These are phyloP conservation scores for Colletotrichum eleusines DNA, from an alignment of 2,329 filamentous ascomycete species.

Conservation along the genomic window DNA sequence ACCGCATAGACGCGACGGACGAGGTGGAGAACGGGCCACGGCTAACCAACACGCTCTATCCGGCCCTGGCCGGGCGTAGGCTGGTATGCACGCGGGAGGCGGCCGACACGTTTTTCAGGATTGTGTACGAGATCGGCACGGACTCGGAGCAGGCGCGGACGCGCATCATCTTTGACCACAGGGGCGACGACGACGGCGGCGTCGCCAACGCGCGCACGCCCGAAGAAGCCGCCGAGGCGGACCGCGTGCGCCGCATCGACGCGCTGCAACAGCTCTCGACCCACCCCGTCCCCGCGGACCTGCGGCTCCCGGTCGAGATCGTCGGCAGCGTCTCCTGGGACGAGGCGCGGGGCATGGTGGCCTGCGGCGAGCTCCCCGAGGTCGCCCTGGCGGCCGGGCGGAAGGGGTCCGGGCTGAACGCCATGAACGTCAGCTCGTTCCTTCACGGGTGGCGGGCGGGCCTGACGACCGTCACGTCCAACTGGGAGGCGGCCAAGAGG, in stretches of 20 bases:
- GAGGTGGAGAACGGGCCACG: slow-evolving; percentile 43
- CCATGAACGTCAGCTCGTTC: slow-evolving; percentile 54
- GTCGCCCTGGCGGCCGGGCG: slow-evolving; percentile 52
- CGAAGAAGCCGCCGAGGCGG: slow-evolving; percentile 27
- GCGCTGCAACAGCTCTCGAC: slow-evolving; percentile 52
- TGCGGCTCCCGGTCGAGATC: slow-evolving; percentile 53
- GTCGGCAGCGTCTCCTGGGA: slow-evolving; percentile 46
- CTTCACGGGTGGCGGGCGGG: slow-evolving; percentile 55
- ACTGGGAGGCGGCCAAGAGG: slow-evolving; percentile 51
- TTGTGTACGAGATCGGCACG: slow-evolving; percentile 54
- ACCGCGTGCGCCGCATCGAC: slow-evolving; percentile 38
- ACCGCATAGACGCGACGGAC: slow-evolving; percentile 53
- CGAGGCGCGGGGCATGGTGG: slow-evolving; percentile 48
- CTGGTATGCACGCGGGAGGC: slow-evolving; percentile 55
- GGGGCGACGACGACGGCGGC: slow-evolving; percentile 10
- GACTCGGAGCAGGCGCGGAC: slow-evolving; percentile 53
- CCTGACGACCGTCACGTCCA: slow-evolving; percentile 54
- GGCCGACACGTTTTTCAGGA: slow-evolving; percentile 54
- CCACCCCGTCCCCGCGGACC: slow-evolving; percentile 47
- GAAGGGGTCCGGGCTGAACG: slow-evolving; percentile 49
- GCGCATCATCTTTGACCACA: slow-evolving; percentile 46
- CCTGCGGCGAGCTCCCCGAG: slow-evolving; percentile 47
- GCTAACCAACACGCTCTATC: slow-evolving; percentile 48
- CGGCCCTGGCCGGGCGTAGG: slow-evolving; percentile 49
- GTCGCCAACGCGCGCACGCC: slow-evolving; percentile 13